Conservation (phyloP, 139 green algal genomes). For the Chlorella sp. region DNA sequence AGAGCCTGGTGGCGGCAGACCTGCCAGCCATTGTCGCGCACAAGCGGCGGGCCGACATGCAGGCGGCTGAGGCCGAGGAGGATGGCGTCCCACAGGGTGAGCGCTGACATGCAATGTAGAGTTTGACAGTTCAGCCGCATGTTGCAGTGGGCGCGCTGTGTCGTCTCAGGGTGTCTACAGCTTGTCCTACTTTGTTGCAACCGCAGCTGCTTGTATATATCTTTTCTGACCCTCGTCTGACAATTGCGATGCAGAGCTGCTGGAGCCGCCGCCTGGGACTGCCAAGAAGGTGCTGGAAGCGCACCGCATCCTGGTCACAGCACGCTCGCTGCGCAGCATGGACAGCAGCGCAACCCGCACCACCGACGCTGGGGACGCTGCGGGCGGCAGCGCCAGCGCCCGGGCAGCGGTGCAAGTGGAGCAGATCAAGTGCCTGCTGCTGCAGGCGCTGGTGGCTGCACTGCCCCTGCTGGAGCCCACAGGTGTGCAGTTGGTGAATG, state of each 20-base stretch:
- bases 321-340: conserved; percentile 33
- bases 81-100: conserved; percentile 20
- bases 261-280: conserved; percentile 11
- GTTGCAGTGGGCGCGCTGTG: no score
- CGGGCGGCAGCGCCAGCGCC: background rate
- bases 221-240: no score
- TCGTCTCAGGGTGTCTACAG: no score
- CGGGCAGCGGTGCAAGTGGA: conserved; percentile 1
- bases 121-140: no score
- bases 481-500: conserved; percentile 3
- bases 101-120: background rate
- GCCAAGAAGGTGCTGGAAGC: conserved; percentile 35
- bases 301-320: conserved; percentile 48
- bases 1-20: conserved; percentile 57
- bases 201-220: no score
- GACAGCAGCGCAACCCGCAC: conserved; percentile 10
- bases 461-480: conserved; percentile 26
- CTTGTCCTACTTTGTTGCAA: no score
- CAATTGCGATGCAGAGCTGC: no score
- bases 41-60: conserved; percentile 38
- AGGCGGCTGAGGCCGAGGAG: background rate
- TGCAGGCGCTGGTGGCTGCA: conserved; percentile 18
- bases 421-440: conserved; percentile 32
- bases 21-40: conserved; percentile 57
- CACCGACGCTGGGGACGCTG: background rate